Evolutionary conservation across 2,329 filamentous ascomycete genomes (phyloP).

Genomic region (Diaporthe eres): DNA sequence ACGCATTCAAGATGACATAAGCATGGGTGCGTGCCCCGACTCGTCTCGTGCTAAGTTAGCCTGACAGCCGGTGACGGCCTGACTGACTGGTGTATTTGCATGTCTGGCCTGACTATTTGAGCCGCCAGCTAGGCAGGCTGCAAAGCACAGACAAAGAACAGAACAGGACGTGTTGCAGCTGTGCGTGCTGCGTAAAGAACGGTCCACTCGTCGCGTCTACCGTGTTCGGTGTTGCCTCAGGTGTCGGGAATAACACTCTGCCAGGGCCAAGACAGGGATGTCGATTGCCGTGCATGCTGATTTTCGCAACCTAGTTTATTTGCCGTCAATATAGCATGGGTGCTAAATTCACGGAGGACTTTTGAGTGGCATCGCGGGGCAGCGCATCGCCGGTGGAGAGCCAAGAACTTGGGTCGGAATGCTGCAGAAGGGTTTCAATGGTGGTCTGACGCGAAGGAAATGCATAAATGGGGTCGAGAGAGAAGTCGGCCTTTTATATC

Average conservation of each 20-base stretch:
- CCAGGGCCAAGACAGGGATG: conserved; percentile 18
- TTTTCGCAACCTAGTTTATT: neutral
- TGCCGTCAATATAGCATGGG: neutral
- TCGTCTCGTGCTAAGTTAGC: neutral
- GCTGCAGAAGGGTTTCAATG: neutral
- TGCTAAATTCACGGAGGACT: neutral
- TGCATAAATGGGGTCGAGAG: neutral
- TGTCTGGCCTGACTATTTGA: neutral
- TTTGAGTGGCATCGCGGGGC: neutral
- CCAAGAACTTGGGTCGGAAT: rapidly evolving
- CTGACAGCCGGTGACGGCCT: neutral
- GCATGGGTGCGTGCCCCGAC: no score
- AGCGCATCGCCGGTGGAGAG: neutral
- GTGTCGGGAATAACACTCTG: neutral
- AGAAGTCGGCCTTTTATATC: neutral
- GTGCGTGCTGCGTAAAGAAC: neutral
- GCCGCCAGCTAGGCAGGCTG: neutral
- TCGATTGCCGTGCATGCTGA: neutral
- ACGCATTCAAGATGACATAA: neutral
- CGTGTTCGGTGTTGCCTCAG: neutral
- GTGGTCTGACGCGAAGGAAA: neutral
- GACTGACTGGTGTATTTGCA: neutral
- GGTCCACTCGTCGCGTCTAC: neutral
- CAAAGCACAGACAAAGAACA: neutral
- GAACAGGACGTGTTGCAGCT: neutral